Evolutionary conservation across 1,284 basidiomycete species (phyloP).

Genomic region (Mycena sp.): DNA sequence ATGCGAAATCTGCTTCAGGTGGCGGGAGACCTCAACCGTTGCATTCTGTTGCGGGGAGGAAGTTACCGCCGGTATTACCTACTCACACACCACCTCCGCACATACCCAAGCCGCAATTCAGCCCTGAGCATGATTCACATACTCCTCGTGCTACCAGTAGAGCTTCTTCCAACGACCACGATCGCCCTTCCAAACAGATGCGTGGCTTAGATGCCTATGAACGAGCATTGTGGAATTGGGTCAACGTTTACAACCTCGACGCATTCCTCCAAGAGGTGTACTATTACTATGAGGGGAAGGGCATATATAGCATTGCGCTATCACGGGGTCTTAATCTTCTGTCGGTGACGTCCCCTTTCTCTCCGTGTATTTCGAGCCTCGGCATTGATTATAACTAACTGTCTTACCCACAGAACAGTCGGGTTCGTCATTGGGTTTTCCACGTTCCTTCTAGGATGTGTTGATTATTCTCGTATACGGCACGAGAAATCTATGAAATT

Average conservation of each 20-base stretch:
- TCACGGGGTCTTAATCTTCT: conserved; percentile 89
- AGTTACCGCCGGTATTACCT: conserved; percentile 43
- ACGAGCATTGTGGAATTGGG: conserved; percentile 97
- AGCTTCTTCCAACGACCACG: conserved; percentile 30
- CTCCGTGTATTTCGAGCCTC: conserved; percentile 20
- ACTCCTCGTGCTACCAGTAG: conserved; percentile 35
- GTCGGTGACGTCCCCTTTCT: conserved; percentile 61
- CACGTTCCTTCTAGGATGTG: conserved; percentile 93
- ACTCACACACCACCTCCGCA: conserved; percentile 54
- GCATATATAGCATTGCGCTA: conserved; percentile 93
- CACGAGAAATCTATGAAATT: conserved; percentile 71
- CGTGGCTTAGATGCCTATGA: conserved; percentile 86
- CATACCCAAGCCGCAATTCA: conserved; percentile 67
- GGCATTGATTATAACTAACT: conserved; percentile 16
- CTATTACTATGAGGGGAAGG: conserved; percentile 95
- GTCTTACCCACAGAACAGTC: conserved; percentile 74
- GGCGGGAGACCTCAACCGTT: conserved; percentile 50
- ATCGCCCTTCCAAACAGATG: conserved; percentile 58
- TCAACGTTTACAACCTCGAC: conserved; percentile 97
- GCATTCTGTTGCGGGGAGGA: conserved; percentile 55
- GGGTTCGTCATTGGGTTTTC: conserved; percentile 98
- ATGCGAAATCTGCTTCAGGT: conserved; percentile 21
- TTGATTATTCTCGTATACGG: conserved; percentile 88
- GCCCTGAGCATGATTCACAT: conserved; percentile 32
- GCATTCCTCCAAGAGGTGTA: conserved; percentile 96